Percentiles rank a stretch among this genome's conserved stretches.
phyloP scores from a whole-genome alignment of 2,329 filamentous ascomycete genomes.

The Monosporascus sp. region DNA sequence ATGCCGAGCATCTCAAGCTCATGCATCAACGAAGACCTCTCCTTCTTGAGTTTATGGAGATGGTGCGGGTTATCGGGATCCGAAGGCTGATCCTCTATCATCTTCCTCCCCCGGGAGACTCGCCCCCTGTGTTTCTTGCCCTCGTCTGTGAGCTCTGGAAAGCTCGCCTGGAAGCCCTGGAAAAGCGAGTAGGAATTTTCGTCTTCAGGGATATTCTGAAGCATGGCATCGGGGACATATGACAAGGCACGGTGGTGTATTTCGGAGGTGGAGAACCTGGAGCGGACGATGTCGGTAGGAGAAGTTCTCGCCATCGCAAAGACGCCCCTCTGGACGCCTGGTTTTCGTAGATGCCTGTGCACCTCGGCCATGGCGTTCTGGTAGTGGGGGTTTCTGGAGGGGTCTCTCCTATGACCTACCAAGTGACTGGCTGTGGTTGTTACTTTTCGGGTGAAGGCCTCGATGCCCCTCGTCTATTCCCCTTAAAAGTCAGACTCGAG shows the following conservation, averaged over 20 bases:
- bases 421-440: conserved; percentile 89
- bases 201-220: conserved; percentile 82
- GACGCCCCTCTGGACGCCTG: conserved; percentile 79
- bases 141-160: conserved; percentile 67
- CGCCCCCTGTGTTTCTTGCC: conserved; percentile 66
- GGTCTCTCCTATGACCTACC: conserved; percentile 62
- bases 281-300: conserved; percentile 89
- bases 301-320: conserved; percentile 88
- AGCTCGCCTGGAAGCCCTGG: conserved; percentile 88
- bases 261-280: conserved; percentile 82
- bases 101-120: conserved; percentile 68
- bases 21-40: conserved; percentile 74
- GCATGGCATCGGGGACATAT: conserved; percentile 83
- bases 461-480: conserved; percentile 72
- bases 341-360: conserved; percentile 80
- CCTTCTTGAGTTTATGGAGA: conserved; percentile 70
- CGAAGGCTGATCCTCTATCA: conserved; percentile 61
- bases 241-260: conserved; percentile 91
- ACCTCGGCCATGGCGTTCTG: conserved; percentile 83
- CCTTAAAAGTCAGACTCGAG: conserved; percentile 8
- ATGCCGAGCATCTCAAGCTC: conserved; percentile 86
- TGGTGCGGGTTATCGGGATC: conserved; percentile 55
- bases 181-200: conserved; percentile 88
- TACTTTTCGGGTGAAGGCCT: conserved; percentile 91
- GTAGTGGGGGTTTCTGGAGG: conserved; percentile 60